A percentile compares a stretch with the other conserved stretches of the same genome.
phyloP scores from a whole-genome alignment of 1,284 basidiomycete species.

The Heliocybe sulcata region DNA sequence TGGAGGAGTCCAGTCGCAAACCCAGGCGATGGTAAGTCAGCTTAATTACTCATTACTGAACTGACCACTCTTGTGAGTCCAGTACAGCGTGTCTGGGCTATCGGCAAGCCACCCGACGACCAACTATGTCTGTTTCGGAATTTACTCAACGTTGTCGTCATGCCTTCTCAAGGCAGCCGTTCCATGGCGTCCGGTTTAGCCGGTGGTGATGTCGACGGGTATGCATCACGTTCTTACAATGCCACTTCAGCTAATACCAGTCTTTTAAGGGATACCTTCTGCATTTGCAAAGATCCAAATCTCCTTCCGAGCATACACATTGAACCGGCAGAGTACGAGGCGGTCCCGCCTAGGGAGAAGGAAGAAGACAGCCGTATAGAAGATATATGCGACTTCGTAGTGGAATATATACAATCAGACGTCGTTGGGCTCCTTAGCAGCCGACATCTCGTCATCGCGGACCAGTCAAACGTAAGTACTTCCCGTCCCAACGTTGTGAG shows the following conservation, averaged over 20 bases:
- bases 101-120: constrained; percentile 58
- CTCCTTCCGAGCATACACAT: constrained; percentile 43
- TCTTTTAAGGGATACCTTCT: constrained; percentile 24
- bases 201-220: constrained; percentile 40
- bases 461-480: constrained; percentile 54
- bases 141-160: constrained; percentile 67
- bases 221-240: constrained; percentile 15
- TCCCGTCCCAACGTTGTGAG: not conserved
- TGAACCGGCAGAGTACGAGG: constrained; percentile 46
- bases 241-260: not conserved
- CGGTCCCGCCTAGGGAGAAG: constrained; percentile 20
- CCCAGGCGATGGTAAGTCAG: constrained; percentile 55
- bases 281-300: constrained; percentile 30
- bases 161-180: constrained; percentile 54
- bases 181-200: constrained; percentile 62
- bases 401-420: constrained; percentile 80
- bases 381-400: constrained; percentile 76
- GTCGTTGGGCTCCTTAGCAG: constrained; percentile 63
- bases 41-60: not conserved
- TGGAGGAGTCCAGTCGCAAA: constrained; percentile 64
- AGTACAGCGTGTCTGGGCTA: constrained; percentile 40
- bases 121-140: constrained; percentile 52
- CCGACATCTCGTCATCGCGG: constrained; percentile 66
- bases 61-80: not conserved
- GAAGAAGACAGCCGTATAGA: constrained; percentile 56